Evolutionary conservation across 805 yeast genomes (phyloP).

Genomic region (Metschnikowia gelsemii): DNA sequence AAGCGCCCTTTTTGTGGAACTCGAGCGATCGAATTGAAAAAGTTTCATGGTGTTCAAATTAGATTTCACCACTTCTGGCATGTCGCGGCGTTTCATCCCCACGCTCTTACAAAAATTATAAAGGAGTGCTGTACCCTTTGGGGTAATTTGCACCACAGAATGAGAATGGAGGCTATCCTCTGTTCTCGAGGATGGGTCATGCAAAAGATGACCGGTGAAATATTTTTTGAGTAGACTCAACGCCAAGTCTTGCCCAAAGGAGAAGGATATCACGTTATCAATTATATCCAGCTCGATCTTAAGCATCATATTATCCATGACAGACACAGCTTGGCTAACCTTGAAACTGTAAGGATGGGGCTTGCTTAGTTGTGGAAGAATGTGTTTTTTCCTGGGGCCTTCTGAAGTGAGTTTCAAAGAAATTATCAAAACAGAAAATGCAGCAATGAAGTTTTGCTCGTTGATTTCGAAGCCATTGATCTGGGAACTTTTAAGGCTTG

Average conservation of each 20-base stretch:
- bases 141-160: conserved; percentile 73
- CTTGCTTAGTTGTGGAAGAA: conserved; percentile 29
- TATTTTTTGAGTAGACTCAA: conserved; percentile 47
- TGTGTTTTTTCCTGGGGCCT: conserved; percentile 18
- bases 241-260: conserved; percentile 50
- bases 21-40: conserved; percentile 60
- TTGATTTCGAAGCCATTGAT: conserved; percentile 29
- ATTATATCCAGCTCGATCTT: conserved; percentile 48
- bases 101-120: conserved; percentile 55
- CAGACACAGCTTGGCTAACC: conserved; percentile 48
- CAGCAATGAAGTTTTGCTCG: conserved; percentile 57
- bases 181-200: conserved; percentile 75
- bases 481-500: not conserved
- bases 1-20: conserved; percentile 54
- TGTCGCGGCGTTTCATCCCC: conserved; percentile 45
- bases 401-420: conserved; percentile 33
- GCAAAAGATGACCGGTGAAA: conserved; percentile 62
- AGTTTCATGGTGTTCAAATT: conserved; percentile 70
- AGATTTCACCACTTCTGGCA: conserved; percentile 53
- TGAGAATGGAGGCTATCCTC: conserved; percentile 42
- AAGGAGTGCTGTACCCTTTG: conserved; percentile 80
- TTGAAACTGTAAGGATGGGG: conserved; percentile 54
- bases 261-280: conserved; percentile 53
- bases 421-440: conserved; percentile 51
- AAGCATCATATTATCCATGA: conserved; percentile 51